Conservation (phyloP, 331 rosid species). For the Phaseolus coccineus region DNA sequence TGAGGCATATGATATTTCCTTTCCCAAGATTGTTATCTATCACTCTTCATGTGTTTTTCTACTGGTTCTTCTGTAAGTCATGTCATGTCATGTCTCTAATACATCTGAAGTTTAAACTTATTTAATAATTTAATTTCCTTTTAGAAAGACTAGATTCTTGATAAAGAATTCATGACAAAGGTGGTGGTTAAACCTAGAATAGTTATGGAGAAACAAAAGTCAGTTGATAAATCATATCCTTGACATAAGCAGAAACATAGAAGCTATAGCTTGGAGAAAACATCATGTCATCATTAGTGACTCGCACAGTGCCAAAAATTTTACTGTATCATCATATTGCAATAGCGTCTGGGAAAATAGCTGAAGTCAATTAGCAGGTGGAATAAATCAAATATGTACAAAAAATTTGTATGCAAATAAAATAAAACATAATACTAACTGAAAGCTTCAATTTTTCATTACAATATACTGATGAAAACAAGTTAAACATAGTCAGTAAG, state of each 20-base stretch:
- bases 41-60: constrained; percentile 28
- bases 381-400: neutral
- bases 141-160: constrained; percentile 4
- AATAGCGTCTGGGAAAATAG: neutral
- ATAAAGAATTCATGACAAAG: constrained; percentile 26
- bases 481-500: neutral
- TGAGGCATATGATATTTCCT: constrained; percentile 6
- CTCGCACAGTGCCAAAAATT: neutral
- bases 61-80: neutral
- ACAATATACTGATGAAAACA: neutral
- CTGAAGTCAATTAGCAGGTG: neutral
- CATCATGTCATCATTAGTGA: neutral
- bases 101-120: constrained; percentile 6
- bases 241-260: constrained; percentile 10
- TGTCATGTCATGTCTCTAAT: constrained; percentile 7
- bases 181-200: constrained; percentile 11
- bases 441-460: neutral
- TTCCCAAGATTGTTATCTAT: constrained; percentile 5
- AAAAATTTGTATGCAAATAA: neutral
- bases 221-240: constrained; percentile 19
- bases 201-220: constrained; percentile 6
- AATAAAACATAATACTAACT: neutral
- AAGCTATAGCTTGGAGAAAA: constrained; percentile 24
- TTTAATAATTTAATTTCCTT: constrained; percentile 1
- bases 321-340: neutral